A percentile compares a stretch with the other conserved stretches of the same genome.
Conservation (phyloP, 192 early-diverging fungal species). For the Backusella macrospora region DNA sequence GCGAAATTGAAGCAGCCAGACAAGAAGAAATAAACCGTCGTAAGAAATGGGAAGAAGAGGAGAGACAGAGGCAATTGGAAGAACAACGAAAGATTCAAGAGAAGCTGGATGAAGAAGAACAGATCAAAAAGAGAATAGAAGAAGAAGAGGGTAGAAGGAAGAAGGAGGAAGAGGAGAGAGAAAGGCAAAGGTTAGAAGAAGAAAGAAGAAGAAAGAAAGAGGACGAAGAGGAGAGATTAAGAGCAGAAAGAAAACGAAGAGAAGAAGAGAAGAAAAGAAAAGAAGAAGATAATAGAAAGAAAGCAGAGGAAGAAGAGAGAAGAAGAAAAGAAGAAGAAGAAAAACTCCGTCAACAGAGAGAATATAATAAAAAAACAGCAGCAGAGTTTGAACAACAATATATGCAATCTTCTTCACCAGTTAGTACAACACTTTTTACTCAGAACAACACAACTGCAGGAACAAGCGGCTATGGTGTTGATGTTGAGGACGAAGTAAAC, state of each 20-base stretch:
- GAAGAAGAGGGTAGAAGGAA: constrained; percentile 20
- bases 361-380: not conserved
- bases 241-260: constrained; percentile 8
- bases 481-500: constrained; percentile 45
- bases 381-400: not conserved
- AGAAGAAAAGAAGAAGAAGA: constrained; percentile 8
- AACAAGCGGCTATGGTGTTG: constrained; percentile 40
- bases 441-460: constrained; percentile 33
- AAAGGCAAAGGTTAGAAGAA: not conserved
- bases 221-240: constrained; percentile 14
- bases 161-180: constrained; percentile 13
- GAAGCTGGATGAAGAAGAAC: constrained; percentile 11
- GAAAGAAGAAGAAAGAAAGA: not conserved
- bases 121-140: constrained; percentile 8
- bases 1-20: constrained; percentile 31
- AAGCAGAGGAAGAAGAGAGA: not conserved
- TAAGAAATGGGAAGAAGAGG: constrained; percentile 28
- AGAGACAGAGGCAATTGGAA: not conserved
- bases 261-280: not conserved
- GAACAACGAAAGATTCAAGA: constrained; percentile 24
- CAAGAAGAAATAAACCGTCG: constrained; percentile 21
- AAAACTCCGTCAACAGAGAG: not conserved
- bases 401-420: not conserved
- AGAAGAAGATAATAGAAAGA: not conserved
- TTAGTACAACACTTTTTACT: not conserved